Evolutionary conservation across 2,329 filamentous ascomycete species (phyloP), one percentile per base, ranked within the genome.

Genomic region (Claviceps africana): DNA sequence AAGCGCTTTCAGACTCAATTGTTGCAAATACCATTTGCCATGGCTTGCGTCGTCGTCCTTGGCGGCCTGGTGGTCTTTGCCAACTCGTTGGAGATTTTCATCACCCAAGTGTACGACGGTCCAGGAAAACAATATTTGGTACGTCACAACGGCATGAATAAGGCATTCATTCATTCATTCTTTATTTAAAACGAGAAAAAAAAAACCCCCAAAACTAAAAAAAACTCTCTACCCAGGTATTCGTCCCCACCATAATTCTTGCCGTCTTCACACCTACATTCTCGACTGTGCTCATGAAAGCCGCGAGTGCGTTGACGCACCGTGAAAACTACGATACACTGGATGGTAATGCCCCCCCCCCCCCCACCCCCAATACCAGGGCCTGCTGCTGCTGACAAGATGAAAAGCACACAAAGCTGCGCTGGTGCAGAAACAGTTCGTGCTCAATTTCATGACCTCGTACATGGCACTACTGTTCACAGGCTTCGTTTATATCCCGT

Each of bases 391-490:
- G 13, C 44, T 46, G 44, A 46, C 28, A 46, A 31, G 4, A 22
- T 21, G 10, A 30, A 5, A 47, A 82, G 83, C 83, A 15, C 86
- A 95, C 61, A 82, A 95, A 55, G 81, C 86, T 21, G 86, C 90
- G 1, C 79, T 95, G 63, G 88, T 93, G 0, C 83, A 87, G 54
- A 98, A 98, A 72, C 85, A 95, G 35, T 97, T 98, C 62, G 82
- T 97, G 15, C 79, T 97, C 62, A 95, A 96, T 72, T 95, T 96
- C 69, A 91, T 97, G 68, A 95, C 89, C 6, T 95, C 90, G 0
- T 97, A 96, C 65, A 81, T 95, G 50, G 86, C 88, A 1, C 83
- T 94, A n/a, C 83, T 95, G 63, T 77, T 97, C 19, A 96, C 90
- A 0, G 88, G 90, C 0, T 97, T 96, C 60, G 82, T 96, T 56